Evolutionary conservation across 2,329 filamentous ascomycete genomes (phyloP), one percentile per base, ranked within the genome.

Genomic region (Acrocalymma vagum): DNA sequence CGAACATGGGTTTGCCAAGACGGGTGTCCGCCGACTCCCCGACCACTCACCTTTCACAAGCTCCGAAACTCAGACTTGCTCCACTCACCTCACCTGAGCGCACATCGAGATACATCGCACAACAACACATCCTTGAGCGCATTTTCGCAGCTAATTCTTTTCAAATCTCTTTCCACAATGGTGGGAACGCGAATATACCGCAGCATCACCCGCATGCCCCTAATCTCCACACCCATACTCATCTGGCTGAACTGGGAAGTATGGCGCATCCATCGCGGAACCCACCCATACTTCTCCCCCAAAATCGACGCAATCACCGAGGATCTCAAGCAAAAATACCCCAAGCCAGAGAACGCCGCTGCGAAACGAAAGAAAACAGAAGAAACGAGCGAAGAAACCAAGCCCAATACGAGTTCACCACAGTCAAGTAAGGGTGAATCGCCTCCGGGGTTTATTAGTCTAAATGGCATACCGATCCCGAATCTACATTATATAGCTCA

Each of bases 261-360:
- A 23, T 61, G 48, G 47, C 60, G 56, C 21, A 50, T 65, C 31
- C 49, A 54, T 42, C 56, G 47, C 22, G 58, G 60, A 42, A 58
- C 45, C n/a, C 60, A 67, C 37, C 62, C 63, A 7, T 54, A 50
- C 29, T 48, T 59, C 43, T 53, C 54, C 8, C 55, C 51, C 6
- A 52, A 42, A 21, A 32, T 65, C 20, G 56, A 41, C 13, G 35
- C 31, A 21, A 18, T 20, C 10, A 37, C 34, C 31, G 17, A 15
- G 4, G 23, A n/a, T 26, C 33, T 11, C 6, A 28, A 13, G 16
- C n/a, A 3, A 32, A 14, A 11, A 21, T 16, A 14, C 8, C n/a
- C n/a, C n/a, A n/a, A 28, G 10, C 26, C 16, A 26, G 25, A 30
- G 3, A 9, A 15, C n/a, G 4, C 17, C 9, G 33, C 14, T 4